Evolutionary conservation across 441 rosid species (phyloP).

Genomic region (Raphanus hybrid): DNA sequence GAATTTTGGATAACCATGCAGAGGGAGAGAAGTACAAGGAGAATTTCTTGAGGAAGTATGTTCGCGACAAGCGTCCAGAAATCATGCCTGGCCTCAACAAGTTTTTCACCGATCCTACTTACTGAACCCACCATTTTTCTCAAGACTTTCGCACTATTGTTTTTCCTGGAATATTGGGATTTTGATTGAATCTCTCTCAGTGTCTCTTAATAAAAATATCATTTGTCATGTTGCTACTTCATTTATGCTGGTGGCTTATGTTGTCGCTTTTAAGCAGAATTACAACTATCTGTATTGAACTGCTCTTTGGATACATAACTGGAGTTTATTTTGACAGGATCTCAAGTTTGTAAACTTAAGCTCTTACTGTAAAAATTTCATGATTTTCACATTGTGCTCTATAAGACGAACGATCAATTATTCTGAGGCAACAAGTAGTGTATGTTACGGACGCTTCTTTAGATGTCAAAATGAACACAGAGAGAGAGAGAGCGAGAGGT

Average conservation of each 20-base stretch:
- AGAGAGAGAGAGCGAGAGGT: not conserved
- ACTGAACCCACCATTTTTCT: slow-evolving; percentile 11
- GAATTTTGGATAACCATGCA: slow-evolving; percentile 78
- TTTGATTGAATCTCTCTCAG: slow-evolving; percentile 17
- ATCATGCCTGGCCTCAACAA: slow-evolving; percentile 90
- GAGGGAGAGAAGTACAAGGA: slow-evolving; percentile 88
- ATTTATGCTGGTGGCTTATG: slow-evolving; percentile 13
- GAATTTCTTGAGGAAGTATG: slow-evolving; percentile 71
- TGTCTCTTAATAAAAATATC: not conserved
- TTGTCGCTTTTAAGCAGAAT: slow-evolving; percentile 17
- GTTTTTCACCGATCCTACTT: slow-evolving; percentile 81
- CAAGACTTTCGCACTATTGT: not conserved
- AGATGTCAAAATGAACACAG: not conserved
- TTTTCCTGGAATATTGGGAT: slow-evolving; percentile 10
- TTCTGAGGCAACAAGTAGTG: not conserved
- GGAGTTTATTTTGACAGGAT: not conserved
- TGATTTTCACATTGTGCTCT: not conserved
- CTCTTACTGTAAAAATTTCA: not conserved
- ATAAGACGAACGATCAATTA: not conserved
- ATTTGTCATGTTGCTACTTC: slow-evolving; percentile 18
- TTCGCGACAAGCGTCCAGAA: slow-evolving; percentile 72
- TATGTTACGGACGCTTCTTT: not conserved
- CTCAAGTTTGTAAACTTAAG: not conserved
- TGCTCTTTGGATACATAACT: slow-evolving; percentile 18
- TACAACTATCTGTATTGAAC: slow-evolving; percentile 8